Evolutionary conservation across 2,329 filamentous ascomycete genomes (phyloP).

Genomic region (Fusarium sulawesiense): DNA sequence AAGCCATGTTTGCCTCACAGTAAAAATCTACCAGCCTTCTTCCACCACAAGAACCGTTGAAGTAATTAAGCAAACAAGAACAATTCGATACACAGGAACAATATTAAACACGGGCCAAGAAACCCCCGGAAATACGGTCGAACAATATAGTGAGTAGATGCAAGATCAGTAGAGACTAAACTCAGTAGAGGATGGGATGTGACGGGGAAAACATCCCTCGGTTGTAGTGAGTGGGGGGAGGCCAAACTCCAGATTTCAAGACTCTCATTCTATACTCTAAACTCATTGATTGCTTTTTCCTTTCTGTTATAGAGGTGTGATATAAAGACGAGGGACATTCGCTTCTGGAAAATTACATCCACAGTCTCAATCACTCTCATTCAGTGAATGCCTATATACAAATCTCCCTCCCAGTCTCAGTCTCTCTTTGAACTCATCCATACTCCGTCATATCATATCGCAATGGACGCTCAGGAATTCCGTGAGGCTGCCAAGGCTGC

Average conservation of each 20-base stretch:
- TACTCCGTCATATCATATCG: neutral
- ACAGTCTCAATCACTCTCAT: neutral
- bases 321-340: constrained; percentile 11
- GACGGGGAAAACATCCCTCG: neutral
- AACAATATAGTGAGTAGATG: constrained; percentile 8
- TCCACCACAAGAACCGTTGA: neutral
- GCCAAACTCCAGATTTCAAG: neutral
- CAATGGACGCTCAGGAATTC: constrained; percentile 87
- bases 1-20: constrained; percentile 16
- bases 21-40: neutral
- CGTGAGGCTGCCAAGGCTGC: constrained; percentile 79
- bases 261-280: neutral
- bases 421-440: neutral
- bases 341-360: neutral
- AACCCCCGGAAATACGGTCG: neutral
- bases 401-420: neutral
- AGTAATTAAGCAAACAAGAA: neutral
- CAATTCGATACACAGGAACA: constrained; percentile 4
- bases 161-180: neutral
- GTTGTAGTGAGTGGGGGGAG: neutral
- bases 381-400: neutral
- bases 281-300: neutral
- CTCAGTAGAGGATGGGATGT: neutral
- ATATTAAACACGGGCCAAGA: constrained; percentile 10
- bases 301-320: neutral